Evolutionary conservation across 2,329 filamentous ascomycete genomes (phyloP).

Genomic region (Daldinia sp.): DNA sequence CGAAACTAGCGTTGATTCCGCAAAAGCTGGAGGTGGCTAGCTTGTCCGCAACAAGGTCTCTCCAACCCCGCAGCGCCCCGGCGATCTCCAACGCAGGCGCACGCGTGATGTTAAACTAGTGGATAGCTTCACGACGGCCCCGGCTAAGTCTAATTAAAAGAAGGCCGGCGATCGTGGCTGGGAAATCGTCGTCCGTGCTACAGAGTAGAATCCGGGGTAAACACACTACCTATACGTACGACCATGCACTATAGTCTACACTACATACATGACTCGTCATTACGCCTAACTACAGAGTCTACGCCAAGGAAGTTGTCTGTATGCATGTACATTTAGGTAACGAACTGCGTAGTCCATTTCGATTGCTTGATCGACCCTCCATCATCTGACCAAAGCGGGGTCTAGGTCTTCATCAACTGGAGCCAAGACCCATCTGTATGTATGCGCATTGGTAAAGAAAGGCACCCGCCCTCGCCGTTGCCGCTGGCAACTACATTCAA

Average conservation of each 20-base stretch:
- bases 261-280: conserved; percentile 25
- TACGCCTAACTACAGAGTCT: conserved; percentile 4
- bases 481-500: conserved; percentile 45
- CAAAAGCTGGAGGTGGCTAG: neutral
- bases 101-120: conserved; percentile 19
- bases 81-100: conserved; percentile 14
- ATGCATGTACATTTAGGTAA: conserved; percentile 1
- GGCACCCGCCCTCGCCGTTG: conserved; percentile 46
- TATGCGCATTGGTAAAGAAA: neutral
- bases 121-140: conserved; percentile 19
- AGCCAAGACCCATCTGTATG: conserved; percentile 45
- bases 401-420: conserved; percentile 52
- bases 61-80: conserved; percentile 19
- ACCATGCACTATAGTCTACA: neutral
- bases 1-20: neutral
- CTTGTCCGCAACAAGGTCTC: neutral
- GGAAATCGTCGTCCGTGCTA: neutral
- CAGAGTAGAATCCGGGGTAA: conserved; percentile 24
- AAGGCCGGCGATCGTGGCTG: conserved; percentile 14
- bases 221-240: conserved; percentile 11
- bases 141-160: conserved; percentile 13
- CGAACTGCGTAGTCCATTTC: conserved; percentile 11
- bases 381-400: conserved; percentile 38
- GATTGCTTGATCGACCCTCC: conserved; percentile 20
- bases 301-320: neutral